These are phyloP conservation scores for Cichorium intybus DNA, from an alignment of 140 eudicot genomes.

Conservation along the genomic window DNA sequence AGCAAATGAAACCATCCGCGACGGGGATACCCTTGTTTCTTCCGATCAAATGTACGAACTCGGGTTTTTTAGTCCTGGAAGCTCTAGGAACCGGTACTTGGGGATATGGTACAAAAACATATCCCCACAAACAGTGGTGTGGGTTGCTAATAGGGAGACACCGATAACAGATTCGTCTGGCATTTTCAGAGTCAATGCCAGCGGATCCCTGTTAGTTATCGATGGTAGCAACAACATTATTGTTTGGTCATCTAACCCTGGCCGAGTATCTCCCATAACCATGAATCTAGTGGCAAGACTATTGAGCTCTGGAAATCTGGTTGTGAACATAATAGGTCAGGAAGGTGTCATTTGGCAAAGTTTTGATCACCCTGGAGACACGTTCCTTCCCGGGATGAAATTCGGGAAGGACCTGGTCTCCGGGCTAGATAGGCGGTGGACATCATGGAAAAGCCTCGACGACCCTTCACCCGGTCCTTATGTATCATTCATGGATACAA, in stretches of 20 bases:
- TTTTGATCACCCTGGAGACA: slow-evolving; percentile 23
- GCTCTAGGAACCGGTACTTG: slow-evolving; percentile 25
- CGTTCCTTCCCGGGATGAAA: slow-evolving; percentile 32
- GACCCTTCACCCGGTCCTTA: slow-evolving; percentile 21
- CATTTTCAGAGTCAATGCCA: slow-evolving; percentile 2
- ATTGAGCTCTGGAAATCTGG: slow-evolving; percentile 28
- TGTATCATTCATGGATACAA: not conserved
- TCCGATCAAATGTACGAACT: slow-evolving; percentile 16
- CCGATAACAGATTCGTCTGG: slow-evolving; percentile 18
- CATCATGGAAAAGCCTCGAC: slow-evolving; percentile 19
- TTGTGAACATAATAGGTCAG: not conserved
- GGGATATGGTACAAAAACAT: slow-evolving; percentile 42
- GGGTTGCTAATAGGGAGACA: slow-evolving; percentile 33
- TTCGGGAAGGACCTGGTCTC: slow-evolving; percentile 20
- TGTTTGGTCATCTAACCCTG: slow-evolving; percentile 28
- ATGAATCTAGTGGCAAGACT: slow-evolving; percentile 27
- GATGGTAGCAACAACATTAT: not conserved
- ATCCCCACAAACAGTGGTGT: slow-evolving; percentile 24
- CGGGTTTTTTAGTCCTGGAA: slow-evolving; percentile 37
- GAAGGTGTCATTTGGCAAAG: slow-evolving; percentile 12
- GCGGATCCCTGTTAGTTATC: slow-evolving; percentile 6
- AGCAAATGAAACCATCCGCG: slow-evolving; percentile 9
- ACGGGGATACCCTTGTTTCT: slow-evolving; percentile 29
- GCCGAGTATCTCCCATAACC: not conserved
- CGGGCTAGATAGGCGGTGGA: slow-evolving; percentile 1